A percentile compares a stretch with the other conserved stretches of the same genome.
phyloP scores from a whole-genome alignment of 345 rosid genomes.

The Tarenaya hassleriana region DNA sequence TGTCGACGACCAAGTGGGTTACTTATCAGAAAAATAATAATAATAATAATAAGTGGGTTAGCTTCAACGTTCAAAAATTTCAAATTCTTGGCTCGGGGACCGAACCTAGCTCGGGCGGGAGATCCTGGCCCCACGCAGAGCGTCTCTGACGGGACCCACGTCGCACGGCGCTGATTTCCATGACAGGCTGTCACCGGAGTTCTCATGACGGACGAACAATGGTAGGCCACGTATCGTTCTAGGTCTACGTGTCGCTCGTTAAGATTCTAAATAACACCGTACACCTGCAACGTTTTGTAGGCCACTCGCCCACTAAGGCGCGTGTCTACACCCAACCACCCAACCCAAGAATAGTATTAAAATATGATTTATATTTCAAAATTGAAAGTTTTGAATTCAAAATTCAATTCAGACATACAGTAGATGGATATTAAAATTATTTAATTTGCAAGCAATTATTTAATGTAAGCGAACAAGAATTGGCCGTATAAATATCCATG shows the following conservation, averaged over 20 bases:
- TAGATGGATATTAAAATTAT: not conserved
- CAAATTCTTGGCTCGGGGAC: conserved; percentile 39
- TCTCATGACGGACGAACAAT: not conserved
- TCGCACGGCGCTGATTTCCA: conserved; percentile 16
- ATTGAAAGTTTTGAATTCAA: not conserved
- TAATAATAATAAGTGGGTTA: conserved; percentile 18
- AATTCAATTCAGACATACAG: not conserved
- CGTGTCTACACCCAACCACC: not conserved
- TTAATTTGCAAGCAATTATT: conserved; percentile 9
- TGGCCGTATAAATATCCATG: too few species aligned
- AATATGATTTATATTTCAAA: not conserved
- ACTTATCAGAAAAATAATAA: too few species aligned
- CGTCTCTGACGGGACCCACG: conserved; percentile 40
- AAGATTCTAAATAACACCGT: too few species aligned
- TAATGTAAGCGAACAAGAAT: too few species aligned
- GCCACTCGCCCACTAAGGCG: conserved; percentile 15
- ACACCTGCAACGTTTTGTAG: too few species aligned
- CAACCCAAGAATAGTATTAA: conserved; percentile 1
- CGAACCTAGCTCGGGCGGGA: conserved; percentile 24
- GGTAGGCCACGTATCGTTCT: conserved; percentile 10
- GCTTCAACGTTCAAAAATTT: conserved; percentile 47
- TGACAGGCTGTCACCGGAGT: conserved; percentile 24
- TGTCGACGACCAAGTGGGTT: too few species aligned
- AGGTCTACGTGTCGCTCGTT: not conserved
- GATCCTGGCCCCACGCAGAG: conserved; percentile 40